A percentile compares a stretch with the other conserved stretches of the same genome.
Conservation (phyloP, 345 rosid species). For the Excoecaria cochinchinensis region DNA sequence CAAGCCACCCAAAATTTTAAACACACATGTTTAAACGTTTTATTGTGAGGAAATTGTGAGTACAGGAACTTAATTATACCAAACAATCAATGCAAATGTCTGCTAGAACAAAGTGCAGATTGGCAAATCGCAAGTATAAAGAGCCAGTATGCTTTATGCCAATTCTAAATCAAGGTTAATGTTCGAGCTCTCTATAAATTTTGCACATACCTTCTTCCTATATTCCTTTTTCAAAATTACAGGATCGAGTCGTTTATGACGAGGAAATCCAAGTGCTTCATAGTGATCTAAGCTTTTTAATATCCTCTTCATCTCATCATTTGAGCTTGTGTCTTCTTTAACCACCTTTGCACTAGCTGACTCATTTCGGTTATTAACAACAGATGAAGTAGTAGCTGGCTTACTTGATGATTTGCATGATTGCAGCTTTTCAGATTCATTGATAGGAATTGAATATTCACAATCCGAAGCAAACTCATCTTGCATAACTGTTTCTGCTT, state of each 20-base stretch:
- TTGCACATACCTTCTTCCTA: conserved; percentile 64
- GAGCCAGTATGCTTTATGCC: too few relatives aligned
- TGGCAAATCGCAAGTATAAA: too few relatives aligned
- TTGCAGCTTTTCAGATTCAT: conserved; percentile 61
- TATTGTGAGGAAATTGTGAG: too few relatives aligned
- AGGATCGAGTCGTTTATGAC: conserved; percentile 64
- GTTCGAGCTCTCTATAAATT: background rate
- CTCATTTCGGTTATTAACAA: conserved; percentile 50
- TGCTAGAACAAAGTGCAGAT: too few relatives aligned
- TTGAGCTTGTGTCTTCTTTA: conserved; percentile 54
- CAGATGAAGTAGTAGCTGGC: conserved; percentile 48
- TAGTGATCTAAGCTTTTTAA: conserved; percentile 70
- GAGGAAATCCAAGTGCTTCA: conserved; percentile 75
- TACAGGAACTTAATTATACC: too few relatives aligned
- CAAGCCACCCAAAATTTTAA: background rate
- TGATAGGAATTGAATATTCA: conserved; percentile 51
- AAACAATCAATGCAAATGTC: too few relatives aligned
- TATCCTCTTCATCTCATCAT: conserved; percentile 88
- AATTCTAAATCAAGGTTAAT: background rate
- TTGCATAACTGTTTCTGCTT: conserved; percentile 55
- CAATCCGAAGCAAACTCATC: conserved; percentile 63
- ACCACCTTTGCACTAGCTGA: conserved; percentile 43
- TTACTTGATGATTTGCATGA: conserved; percentile 64
- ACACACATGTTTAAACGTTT: too few relatives aligned
- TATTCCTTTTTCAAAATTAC: conserved; percentile 75